phyloP scores from a whole-genome alignment of 1,284 basidiomycete species.

The Moesziomyces globuligerus region DNA sequence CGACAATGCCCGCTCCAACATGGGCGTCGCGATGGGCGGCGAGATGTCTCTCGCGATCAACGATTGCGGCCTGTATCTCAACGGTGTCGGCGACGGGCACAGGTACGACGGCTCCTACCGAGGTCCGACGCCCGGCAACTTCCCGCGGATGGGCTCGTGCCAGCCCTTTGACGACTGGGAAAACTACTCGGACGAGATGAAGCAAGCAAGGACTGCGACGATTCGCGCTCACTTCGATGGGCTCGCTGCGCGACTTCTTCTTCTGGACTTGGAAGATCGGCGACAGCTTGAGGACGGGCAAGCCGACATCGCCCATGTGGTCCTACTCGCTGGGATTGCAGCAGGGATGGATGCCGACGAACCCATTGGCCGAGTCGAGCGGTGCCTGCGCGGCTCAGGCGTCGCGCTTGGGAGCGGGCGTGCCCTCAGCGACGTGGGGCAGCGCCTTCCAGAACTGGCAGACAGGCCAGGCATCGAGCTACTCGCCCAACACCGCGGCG shows the following conservation, averaged over 20 bases:
- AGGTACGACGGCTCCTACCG: constrained; percentile 80
- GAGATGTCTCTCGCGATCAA: constrained; percentile 73
- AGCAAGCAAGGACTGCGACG: constrained; percentile 34
- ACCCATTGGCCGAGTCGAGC: constrained; percentile 32
- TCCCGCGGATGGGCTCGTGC: constrained; percentile 44
- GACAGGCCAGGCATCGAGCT: constrained; percentile 46
- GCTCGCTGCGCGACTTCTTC: constrained; percentile 66
- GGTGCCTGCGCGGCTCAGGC: constrained; percentile 38
- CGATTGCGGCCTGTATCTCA: constrained; percentile 86
- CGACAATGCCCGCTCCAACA: constrained; percentile 30
- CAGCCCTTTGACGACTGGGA: constrained; percentile 54
- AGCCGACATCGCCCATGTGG: constrained; percentile 60
- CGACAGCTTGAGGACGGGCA: constrained; percentile 40
- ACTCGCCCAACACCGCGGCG: constrained; percentile 24
- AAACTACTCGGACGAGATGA: constrained; percentile 38
- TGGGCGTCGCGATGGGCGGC: constrained; percentile 65
- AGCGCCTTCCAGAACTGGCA: constrained; percentile 42
- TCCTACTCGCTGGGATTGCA: constrained; percentile 63
- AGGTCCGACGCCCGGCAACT: constrained; percentile 41
- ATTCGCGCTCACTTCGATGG: constrained; percentile 52
- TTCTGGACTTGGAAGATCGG: constrained; percentile 83
- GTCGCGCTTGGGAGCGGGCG: constrained; percentile 9
- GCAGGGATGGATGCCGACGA: constrained; percentile 60
- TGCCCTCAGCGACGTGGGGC: constrained; percentile 35
- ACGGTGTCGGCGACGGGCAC: constrained; percentile 73